Evolutionary conservation across 2,329 filamentous ascomycete species (phyloP).

Genomic region (Sporothrix globosa): DNA sequence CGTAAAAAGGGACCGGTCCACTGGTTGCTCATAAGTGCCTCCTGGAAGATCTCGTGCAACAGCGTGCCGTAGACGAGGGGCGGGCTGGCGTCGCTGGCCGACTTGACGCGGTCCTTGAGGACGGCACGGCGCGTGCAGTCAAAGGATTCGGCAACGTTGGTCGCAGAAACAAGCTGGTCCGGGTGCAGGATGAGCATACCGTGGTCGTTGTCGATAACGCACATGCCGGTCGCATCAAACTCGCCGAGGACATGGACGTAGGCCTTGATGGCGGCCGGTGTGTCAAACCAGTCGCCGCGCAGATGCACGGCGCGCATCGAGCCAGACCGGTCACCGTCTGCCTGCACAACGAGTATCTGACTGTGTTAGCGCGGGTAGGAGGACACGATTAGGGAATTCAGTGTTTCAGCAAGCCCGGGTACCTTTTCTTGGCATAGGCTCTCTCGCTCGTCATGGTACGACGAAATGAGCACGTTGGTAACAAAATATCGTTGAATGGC

Average conservation of each 20-base stretch:
- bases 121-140: slow-evolving; percentile 88
- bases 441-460: slow-evolving; percentile 67
- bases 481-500: slow-evolving; percentile 87
- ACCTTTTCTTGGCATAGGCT: slow-evolving; percentile 67
- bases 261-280: slow-evolving; percentile 65
- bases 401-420: too few species aligned
- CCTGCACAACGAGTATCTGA: slow-evolving; percentile 79
- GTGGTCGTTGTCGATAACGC: slow-evolving; percentile 77
- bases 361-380: not conserved
- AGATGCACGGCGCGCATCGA: slow-evolving; percentile 70
- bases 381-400: too few species aligned
- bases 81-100: slow-evolving; percentile 76
- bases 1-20: slow-evolving; percentile 75
- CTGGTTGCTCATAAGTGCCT: slow-evolving; percentile 77
- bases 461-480: slow-evolving; percentile 69
- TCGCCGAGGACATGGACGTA: slow-evolving; percentile 85
- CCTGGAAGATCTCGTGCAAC: slow-evolving; percentile 93
- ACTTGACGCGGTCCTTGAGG: slow-evolving; percentile 91
- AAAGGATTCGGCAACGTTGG: slow-evolving; percentile 95
- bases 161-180: slow-evolving; percentile 92
- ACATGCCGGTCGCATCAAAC: slow-evolving; percentile 71
- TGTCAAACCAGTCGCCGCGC: slow-evolving; percentile 85
- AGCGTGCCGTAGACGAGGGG: slow-evolving; percentile 91
- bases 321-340: slow-evolving; percentile 65
- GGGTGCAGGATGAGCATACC: slow-evolving; percentile 92